A percentile compares a stretch with the other conserved stretches of the same genome.
These are phyloP conservation scores for Collybiopsis confluens DNA, from an alignment of 768 basidiomycete species.

Conservation along the genomic window DNA sequence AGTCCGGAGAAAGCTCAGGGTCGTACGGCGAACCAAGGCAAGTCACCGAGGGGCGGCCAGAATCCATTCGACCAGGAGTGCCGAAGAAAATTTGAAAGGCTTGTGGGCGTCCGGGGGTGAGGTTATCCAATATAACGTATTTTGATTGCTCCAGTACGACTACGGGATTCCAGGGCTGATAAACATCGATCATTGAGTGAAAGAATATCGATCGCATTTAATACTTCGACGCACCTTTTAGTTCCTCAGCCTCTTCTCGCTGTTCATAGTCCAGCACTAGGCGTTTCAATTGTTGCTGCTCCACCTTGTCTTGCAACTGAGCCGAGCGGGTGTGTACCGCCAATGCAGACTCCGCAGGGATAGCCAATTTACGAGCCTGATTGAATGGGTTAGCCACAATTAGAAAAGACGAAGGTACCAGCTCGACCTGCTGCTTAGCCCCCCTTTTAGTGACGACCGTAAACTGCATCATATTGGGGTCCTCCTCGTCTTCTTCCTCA, in stretches of 20 bases:
- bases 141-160: slow-evolving; percentile 65
- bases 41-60: too few species aligned
- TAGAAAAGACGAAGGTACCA: slow-evolving; percentile 5
- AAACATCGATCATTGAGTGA: not conserved
- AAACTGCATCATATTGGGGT: slow-evolving; percentile 72
- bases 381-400: not conserved
- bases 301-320: slow-evolving; percentile 90
- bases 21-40: too few species aligned
- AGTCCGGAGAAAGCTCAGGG: too few species aligned
- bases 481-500: slow-evolving; percentile 44
- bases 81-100: too few species aligned
- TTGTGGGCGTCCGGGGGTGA: not conserved
- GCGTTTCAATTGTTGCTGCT: slow-evolving; percentile 96
- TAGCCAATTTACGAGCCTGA: slow-evolving; percentile 87
- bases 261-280: slow-evolving; percentile 90
- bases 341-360: slow-evolving; percentile 83
- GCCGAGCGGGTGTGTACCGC: slow-evolving; percentile 89
- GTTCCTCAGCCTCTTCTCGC: slow-evolving; percentile 79
- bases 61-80: too few species aligned
- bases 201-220: not conserved
- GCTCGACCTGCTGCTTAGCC: slow-evolving; percentile 78
- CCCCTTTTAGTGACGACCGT: slow-evolving; percentile 90
- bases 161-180: slow-evolving; percentile 66
- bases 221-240: slow-evolving; percentile 51
- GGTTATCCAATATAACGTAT: slow-evolving; percentile 70